phyloP scores from a whole-genome alignment of 2,329 filamentous ascomycete species.

The Calonectria multiphialidica region DNA sequence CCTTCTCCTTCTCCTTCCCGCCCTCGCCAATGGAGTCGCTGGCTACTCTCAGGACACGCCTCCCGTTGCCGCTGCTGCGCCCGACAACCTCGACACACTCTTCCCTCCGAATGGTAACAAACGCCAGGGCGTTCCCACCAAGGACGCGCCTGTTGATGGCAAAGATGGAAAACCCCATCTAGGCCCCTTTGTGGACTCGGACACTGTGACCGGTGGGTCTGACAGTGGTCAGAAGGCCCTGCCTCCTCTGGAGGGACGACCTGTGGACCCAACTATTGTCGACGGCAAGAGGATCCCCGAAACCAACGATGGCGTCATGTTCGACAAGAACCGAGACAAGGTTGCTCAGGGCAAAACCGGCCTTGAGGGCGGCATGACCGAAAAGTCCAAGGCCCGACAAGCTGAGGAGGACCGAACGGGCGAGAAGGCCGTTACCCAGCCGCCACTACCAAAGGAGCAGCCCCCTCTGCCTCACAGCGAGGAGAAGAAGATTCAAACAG shows the following conservation, averaged over 20 bases:
- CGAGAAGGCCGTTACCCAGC: slow-evolving; percentile 78
- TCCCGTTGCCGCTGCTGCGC: slow-evolving; percentile 38
- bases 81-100: slow-evolving; percentile 42
- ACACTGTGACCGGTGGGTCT: slow-evolving; percentile 41
- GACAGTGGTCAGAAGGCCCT: slow-evolving; percentile 53
- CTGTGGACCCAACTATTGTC: slow-evolving; percentile 63
- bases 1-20: slow-evolving; percentile 71
- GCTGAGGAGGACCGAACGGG: slow-evolving; percentile 74
- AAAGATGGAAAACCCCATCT: slow-evolving; percentile 94
- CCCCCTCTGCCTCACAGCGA: slow-evolving; percentile 86
- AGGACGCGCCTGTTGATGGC: slow-evolving; percentile 91
- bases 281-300: slow-evolving; percentile 73
- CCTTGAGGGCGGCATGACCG: slow-evolving; percentile 89
- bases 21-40: slow-evolving; percentile 56
- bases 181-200: slow-evolving; percentile 80
- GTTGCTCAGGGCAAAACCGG: slow-evolving; percentile 90
- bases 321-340: slow-evolving; percentile 80
- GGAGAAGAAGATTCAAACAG: slow-evolving; percentile 72
- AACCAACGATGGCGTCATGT: slow-evolving; percentile 88
- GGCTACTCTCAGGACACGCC: slow-evolving; percentile 32
- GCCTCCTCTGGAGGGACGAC: slow-evolving; percentile 62
- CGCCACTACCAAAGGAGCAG: slow-evolving; percentile 86
- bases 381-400: slow-evolving; percentile 84
- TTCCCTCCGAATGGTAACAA: slow-evolving; percentile 46
- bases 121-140: slow-evolving; percentile 60